A percentile compares a stretch with the other conserved stretches of the same genome.
phyloP scores from a whole-genome alignment of 257 asterid species.

The Leptodermis oblonga region DNA sequence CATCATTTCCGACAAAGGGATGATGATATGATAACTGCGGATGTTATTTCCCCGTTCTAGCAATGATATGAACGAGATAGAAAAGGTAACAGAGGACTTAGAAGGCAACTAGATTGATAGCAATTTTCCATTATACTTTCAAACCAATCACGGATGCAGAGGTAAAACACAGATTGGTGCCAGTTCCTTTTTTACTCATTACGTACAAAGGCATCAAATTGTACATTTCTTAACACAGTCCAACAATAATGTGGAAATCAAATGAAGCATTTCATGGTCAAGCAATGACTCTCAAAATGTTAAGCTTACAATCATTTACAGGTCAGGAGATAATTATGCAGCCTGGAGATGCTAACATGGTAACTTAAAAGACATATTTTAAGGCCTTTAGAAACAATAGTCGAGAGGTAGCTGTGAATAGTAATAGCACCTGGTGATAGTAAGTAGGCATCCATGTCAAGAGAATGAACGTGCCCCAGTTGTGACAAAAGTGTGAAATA shows the following conservation, averaged over 20 bases:
- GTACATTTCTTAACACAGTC: background rate
- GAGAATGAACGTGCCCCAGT: slow-evolving; percentile 92
- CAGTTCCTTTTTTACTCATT: background rate
- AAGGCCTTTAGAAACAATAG: background rate
- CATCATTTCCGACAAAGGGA: too few species aligned
- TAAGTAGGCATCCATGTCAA: slow-evolving; percentile 98
- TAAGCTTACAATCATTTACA: background rate
- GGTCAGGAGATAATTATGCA: background rate
- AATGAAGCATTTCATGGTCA: background rate
- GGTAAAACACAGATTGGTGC: background rate
- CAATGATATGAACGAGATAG: background rate
- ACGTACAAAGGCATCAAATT: background rate
- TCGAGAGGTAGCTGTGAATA: background rate
- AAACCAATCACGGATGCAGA: background rate
- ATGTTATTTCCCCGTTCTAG: background rate
- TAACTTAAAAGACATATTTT: background rate
- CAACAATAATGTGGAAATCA: background rate
- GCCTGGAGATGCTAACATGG: background rate
- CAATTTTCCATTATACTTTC: background rate
- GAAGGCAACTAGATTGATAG: background rate
- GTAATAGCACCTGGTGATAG: slow-evolving; percentile 68
- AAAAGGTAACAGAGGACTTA: background rate
- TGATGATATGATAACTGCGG: background rate
- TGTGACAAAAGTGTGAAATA: slow-evolving; percentile 82
- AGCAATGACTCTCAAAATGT: background rate